Percentiles rank a stretch among this genome's conserved stretches.
These are phyloP conservation scores for Crithidia acanthocephali DNA, from an alignment of 208 protist genomes.

Conservation along the genomic window DNA sequence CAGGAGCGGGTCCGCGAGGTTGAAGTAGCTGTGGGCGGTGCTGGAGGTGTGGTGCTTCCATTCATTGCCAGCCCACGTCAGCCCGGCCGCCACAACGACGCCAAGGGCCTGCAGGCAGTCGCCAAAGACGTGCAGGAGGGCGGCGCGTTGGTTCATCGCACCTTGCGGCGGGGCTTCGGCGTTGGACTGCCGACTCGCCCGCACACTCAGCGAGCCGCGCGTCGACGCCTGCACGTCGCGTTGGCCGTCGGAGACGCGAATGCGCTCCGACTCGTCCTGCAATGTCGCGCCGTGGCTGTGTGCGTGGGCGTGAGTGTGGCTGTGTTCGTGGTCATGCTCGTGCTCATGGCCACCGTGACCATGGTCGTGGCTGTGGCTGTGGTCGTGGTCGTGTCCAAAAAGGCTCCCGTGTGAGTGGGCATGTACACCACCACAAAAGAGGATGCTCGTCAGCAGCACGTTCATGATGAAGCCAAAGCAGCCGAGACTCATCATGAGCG, in stretches of 20 bases:
- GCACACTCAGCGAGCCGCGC: constrained; percentile 21
- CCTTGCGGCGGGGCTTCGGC: constrained; percentile 22
- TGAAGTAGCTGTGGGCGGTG: constrained; percentile 29
- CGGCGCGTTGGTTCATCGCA: constrained; percentile 21
- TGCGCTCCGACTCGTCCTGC: not conserved
- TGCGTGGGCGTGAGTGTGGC: constrained; percentile 4
- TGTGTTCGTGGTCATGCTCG: constrained; percentile 1
- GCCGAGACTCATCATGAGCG: constrained; percentile 27
- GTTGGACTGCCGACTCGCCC: constrained; percentile 19
- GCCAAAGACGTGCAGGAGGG: constrained; percentile 31
- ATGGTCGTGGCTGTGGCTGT: not conserved
- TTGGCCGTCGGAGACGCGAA: constrained; percentile 5
- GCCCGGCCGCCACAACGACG: constrained; percentile 12
- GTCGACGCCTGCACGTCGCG: constrained; percentile 5
- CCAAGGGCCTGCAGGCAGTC: constrained; percentile 25
- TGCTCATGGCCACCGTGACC: not conserved
- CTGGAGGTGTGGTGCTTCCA: constrained; percentile 24
- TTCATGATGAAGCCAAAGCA: constrained; percentile 30
- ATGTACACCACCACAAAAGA: constrained; percentile 23
- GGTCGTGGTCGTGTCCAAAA: constrained; percentile 18
- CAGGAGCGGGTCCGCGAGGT: constrained; percentile 23
- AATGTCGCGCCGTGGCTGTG: not conserved
- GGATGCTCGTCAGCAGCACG: constrained; percentile 29
- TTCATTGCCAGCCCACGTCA: constrained; percentile 19
- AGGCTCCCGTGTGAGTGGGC: constrained; percentile 23